Conservation (phyloP, 768 basidiomycete genomes). For the Atractiella rhizophila region DNA sequence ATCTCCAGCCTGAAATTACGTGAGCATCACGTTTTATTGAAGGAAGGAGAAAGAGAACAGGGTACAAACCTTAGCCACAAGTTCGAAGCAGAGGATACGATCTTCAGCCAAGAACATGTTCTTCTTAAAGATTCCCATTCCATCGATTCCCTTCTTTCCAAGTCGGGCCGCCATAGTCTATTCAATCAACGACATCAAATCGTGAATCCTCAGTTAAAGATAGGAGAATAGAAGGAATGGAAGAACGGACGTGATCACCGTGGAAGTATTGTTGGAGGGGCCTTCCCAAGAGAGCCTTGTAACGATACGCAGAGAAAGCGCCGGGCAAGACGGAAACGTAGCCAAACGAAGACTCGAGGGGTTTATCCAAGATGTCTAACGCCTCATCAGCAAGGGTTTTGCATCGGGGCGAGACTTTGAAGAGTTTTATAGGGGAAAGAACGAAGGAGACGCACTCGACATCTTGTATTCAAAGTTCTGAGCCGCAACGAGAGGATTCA, state of each 20-base stretch:
- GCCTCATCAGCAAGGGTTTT: background rate
- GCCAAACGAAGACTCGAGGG: constrained; percentile 80
- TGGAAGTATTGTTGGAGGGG: constrained; percentile 34
- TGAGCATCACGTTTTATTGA: background rate
- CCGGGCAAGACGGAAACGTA: constrained; percentile 61
- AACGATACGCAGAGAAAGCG: constrained; percentile 87
- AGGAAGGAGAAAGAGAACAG: constrained; percentile 4
- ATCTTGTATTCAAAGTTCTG: constrained; percentile 47
- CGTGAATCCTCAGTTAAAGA: constrained; percentile 23
- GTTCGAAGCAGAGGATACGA: constrained; percentile 86
- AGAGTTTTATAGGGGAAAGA: too few species aligned
- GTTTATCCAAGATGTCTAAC: constrained; percentile 63
- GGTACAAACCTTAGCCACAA: constrained; percentile 51
- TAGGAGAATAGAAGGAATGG: constrained; percentile 22
- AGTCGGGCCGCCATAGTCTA: constrained; percentile 71
- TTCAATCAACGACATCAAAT: constrained; percentile 35
- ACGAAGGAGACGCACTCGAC: constrained; percentile 29
- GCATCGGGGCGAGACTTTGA: too few species aligned
- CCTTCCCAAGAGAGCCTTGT: constrained; percentile 62
- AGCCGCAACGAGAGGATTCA: constrained; percentile 77
- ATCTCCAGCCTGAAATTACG: constrained; percentile 17
- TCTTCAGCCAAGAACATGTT: constrained; percentile 41
- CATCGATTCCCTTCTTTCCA: constrained; percentile 73
- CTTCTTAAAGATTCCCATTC: constrained; percentile 24
- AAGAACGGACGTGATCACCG: constrained; percentile 16